Evolutionary conservation across 2,329 filamentous ascomycete genomes (phyloP), one percentile per base, ranked within the genome.

Genomic region (Ascochyta lentis): DNA sequence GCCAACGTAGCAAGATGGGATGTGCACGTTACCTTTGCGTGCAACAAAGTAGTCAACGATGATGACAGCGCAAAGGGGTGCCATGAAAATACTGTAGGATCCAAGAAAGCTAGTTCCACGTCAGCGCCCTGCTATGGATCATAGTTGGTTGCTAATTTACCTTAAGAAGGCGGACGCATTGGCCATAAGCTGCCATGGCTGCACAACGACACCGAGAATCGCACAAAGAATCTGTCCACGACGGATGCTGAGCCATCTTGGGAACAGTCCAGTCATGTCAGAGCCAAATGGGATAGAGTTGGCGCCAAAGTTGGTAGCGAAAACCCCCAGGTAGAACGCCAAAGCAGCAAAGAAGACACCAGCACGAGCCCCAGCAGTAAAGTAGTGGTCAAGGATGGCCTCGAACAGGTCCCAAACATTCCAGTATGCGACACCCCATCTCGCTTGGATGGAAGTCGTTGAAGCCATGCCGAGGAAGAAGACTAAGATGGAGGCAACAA

Each of bases 371-470:
- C 65, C 69, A 0, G 78, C 68, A 1, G 65, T 66, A 68, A 75
- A 79, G 60, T 75, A 76, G 24, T 71, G 68, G 16, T 75, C 73
- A 6, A 80, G 69, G 7, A 80, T 76, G 73, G 70, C 37, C 73
- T 76, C 65, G 48, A 76, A 76, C n/a, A 80, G 70, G 59, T 80
- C 78, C 77, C 78, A 80, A 1, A 77, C 64, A 48, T 80, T 80
- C 78, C 78, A 80, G 59, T 78, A 77, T 3, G 72, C 71, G 6
- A 72, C 69, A 4, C 77, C 77, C 33, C 72, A 71, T 4, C 64
- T 69, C 1, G 65, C 59, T 2, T 73, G 67, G 16, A 77, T 76
- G 1, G 75, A 73, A 10, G 57, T 64, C 0, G 77, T 79, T 0
- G 76, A 77, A 4, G 69, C 70, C 16, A 76, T 69, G 13, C 77